Evolutionary conservation across 164 flowering plant genomes (phyloP).

Genomic region (Pachysandra terminalis): DNA sequence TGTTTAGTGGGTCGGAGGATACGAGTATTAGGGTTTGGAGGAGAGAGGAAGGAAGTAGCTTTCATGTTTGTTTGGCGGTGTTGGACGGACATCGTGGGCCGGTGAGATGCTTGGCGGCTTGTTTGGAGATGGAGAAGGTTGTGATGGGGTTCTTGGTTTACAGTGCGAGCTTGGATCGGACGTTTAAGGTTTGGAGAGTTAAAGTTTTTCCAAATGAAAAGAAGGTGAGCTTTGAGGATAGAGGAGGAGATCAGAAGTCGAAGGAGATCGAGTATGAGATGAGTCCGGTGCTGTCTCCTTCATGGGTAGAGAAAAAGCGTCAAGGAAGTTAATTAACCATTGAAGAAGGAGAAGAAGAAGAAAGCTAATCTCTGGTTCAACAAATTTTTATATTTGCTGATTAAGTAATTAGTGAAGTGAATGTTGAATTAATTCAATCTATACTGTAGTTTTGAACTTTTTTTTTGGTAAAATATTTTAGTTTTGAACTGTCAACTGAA

Average conservation of each 20-base stretch:
- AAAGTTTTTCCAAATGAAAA: constrained; percentile 28
- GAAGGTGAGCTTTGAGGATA: constrained; percentile 13
- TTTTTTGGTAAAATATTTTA: too few species aligned
- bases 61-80: constrained; percentile 36
- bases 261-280: constrained; percentile 24
- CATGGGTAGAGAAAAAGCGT: constrained; percentile 68
- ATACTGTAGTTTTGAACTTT: too few species aligned
- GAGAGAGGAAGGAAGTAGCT: constrained; percentile 34
- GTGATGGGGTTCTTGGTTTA: constrained; percentile 34
- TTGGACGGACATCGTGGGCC: constrained; percentile 52
- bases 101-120: constrained; percentile 45
- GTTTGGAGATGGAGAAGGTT: constrained; percentile 33
- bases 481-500: too few species aligned
- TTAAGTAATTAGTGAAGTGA: too few species aligned
- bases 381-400: too few species aligned
- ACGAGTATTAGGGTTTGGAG: constrained; percentile 47
- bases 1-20: constrained; percentile 54
- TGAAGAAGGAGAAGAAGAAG: too few species aligned
- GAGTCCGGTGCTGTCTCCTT: constrained; percentile 73
- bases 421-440: too few species aligned
- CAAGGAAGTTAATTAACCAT: constrained; percentile 23
- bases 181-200: constrained; percentile 50
- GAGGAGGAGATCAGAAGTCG: constrained; percentile 9
- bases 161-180: constrained; percentile 44
- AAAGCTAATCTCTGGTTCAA: too few species aligned